Percentiles rank a stretch among this genome's conserved stretches.
Evolutionary conservation across 2,329 filamentous ascomycete species (phyloP).

Genomic region (Pezicula neosporulosa): DNA sequence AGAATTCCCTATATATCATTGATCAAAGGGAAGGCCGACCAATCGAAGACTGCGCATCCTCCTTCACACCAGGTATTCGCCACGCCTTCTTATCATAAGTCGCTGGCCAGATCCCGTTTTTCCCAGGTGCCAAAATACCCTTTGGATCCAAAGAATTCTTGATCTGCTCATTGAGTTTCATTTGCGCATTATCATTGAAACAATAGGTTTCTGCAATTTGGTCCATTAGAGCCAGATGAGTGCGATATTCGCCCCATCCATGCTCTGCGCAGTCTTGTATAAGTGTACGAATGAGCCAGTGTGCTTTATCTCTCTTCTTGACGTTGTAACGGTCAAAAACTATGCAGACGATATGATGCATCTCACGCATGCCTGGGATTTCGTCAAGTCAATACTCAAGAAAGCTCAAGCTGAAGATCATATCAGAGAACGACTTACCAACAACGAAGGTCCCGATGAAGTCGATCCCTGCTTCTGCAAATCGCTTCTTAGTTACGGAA

Average conservation of each 20-base stretch:
- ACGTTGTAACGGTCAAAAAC: constrained; percentile 44
- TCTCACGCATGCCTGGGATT: constrained; percentile 37
- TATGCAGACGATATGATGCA: constrained; percentile 53
- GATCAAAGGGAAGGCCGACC: no score
- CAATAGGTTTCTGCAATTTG: constrained; percentile 39
- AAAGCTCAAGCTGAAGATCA: no score
- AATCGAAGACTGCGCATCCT: no score
- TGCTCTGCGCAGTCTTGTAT: constrained; percentile 36
- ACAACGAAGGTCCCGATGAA: constrained; percentile 48
- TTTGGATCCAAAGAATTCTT: constrained; percentile 45
- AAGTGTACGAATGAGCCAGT: constrained; percentile 34
- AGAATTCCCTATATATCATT: no score
- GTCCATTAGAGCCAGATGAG: constrained; percentile 42
- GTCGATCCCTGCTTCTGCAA: constrained; percentile 41
- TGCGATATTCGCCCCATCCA: constrained; percentile 43
- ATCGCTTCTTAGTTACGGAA: constrained; percentile 34
- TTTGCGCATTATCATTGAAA: constrained; percentile 2
- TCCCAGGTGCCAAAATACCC: constrained; percentile 41
- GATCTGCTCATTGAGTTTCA: constrained; percentile 38
- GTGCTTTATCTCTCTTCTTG: constrained; percentile 33
- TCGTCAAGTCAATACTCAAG: no score
- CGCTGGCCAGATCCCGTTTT: constrained; percentile 37
- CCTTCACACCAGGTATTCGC: no score
- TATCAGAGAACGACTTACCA: constrained; percentile 19
- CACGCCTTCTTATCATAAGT: no score